phyloP scores from a whole-genome alignment of 2,329 filamentous ascomycete genomes.

The Hymenoscyphus scutula region DNA sequence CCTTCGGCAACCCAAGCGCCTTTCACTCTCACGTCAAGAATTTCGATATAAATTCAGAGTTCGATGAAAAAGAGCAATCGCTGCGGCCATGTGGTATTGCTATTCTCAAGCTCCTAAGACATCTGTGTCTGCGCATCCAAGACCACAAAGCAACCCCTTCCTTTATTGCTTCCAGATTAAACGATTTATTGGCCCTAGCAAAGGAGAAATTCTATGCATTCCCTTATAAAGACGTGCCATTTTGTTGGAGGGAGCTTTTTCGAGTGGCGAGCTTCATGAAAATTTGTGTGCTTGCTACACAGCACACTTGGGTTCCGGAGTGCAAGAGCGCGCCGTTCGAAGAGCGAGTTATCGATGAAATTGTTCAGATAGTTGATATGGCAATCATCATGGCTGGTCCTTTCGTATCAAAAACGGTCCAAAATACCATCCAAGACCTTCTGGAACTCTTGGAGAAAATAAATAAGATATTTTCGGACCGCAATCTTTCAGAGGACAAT shows the following conservation, averaged over 20 bases:
- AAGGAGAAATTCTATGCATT: conserved; percentile 69
- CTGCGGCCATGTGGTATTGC: conserved; percentile 20
- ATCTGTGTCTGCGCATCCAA: conserved; percentile 17
- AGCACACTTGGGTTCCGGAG: conserved; percentile 18
- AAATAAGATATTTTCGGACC: neutral
- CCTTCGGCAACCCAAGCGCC: conserved; percentile 7
- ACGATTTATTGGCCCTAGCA: conserved; percentile 57
- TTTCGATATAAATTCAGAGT: neutral
- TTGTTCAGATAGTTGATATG: conserved; percentile 35
- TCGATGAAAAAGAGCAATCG: neutral
- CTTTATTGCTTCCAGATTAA: conserved; percentile 40
- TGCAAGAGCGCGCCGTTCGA: too few species aligned
- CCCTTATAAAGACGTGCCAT: conserved; percentile 63
- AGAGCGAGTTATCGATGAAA: conserved; percentile 24
- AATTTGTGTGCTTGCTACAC: conserved; percentile 43
- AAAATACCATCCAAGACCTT: conserved; percentile 48
- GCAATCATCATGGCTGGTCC: conserved; percentile 36
- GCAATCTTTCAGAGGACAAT: neutral
- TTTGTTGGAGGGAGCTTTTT: conserved; percentile 68
- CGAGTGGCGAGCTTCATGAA: conserved; percentile 67
- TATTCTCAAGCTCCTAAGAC: conserved; percentile 21
- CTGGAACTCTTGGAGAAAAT: conserved; percentile 65
- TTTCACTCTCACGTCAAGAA: neutral
- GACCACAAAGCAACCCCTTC: conserved; percentile 10
- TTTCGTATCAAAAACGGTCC: conserved; percentile 3